Percentiles rank a stretch among this genome's conserved stretches.
Conservation (phyloP, 495 filamentous ascomycete species). For the Collariella sp. region DNA sequence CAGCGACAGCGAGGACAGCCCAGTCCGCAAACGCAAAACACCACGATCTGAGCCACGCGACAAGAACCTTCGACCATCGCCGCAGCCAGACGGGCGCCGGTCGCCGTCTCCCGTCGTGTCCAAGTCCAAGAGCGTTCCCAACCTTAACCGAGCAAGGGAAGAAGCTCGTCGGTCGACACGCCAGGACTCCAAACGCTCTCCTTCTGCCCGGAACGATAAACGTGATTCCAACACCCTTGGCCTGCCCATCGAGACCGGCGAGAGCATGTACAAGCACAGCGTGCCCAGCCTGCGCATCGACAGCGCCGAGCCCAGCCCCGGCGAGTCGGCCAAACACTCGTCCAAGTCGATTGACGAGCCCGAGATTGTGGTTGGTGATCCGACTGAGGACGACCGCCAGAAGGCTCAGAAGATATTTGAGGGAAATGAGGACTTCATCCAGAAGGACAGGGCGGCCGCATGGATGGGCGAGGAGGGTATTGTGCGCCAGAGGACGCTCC, state of each 20-base stretch:
- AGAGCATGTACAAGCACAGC: constrained; percentile 40
- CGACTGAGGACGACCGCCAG: constrained; percentile 57
- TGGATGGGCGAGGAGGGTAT: constrained; percentile 78
- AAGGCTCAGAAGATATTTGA: constrained; percentile 76
- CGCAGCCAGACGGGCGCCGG: constrained; percentile 13
- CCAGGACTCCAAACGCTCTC: constrained; percentile 6
- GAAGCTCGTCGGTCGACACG: constrained; percentile 14
- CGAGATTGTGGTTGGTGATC: constrained; percentile 38
- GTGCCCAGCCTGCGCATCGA: constrained; percentile 32
- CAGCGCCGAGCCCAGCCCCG: constrained; percentile 24
- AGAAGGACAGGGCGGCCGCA: constrained; percentile 68
- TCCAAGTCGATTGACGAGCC: constrained; percentile 42
- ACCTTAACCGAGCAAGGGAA: constrained; percentile 16
- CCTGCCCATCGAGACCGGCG: constrained; percentile 34
- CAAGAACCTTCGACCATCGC: constrained; percentile 15
- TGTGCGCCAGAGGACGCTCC: constrained; percentile 56
- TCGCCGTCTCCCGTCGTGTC: constrained; percentile 27
- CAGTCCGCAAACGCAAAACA: constrained; percentile 16
- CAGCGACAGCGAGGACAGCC: constrained; percentile 33
- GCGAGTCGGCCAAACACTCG: constrained; percentile 18
- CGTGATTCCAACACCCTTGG: constrained; percentile 30
- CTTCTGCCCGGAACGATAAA: constrained; percentile 31
- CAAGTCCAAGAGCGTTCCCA: constrained; percentile 30
- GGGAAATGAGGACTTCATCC: constrained; percentile 72
- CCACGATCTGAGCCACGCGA: constrained; percentile 11